Evolutionary conservation across 148 eudicot genomes (phyloP), one percentile per base, ranked within the genome.

Genomic region (Rhododendron vialii): DNA sequence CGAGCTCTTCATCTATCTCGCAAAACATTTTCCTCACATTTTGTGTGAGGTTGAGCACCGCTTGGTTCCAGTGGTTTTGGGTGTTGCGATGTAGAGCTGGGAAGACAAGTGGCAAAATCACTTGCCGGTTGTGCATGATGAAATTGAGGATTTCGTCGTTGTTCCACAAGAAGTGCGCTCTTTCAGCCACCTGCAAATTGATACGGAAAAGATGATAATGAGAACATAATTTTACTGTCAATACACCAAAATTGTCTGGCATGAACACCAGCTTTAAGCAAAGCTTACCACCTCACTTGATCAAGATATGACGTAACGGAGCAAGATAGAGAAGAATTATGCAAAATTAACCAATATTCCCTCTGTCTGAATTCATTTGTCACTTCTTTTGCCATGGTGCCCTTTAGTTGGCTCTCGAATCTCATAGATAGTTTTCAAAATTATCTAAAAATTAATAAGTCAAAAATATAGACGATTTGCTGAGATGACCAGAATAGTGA

Each of bases 71-170:
- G 84, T 92, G 93, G 83, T 85, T 89, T 15, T 80, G 75, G 51
- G 87, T 85, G 81, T 86, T 90, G 41, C 86, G 77, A 65, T 90
- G 90, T 30, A 92, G 87, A 81, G 91, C 88, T 43, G 92, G 83
- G 84, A 86, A 85, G 84, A 90, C 48, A 7, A 92, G 86, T 5
- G 93, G 93, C 83, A 92, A 76, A 83, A 92, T 90, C 86, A 88
- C 88, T 14, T 89, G 88, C 82, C 93, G 84, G 84, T 92, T 89
- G 17, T 89, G 89, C 88, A 89, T 88, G 17, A 90, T 83, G 9
- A 92, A 91, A 45, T 90, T 85, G 15, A 92, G 84, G 79, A 92
- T 83, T 43, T 90, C 92, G 67, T 92, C 91, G 35, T 92, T 92
- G 89, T 90, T 89, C 89, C 91, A 92, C 24, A 92, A 82, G 71